Evolutionary conservation across 805 yeast species (phyloP).

Genomic region (Komagataella pseudopastoris): DNA sequence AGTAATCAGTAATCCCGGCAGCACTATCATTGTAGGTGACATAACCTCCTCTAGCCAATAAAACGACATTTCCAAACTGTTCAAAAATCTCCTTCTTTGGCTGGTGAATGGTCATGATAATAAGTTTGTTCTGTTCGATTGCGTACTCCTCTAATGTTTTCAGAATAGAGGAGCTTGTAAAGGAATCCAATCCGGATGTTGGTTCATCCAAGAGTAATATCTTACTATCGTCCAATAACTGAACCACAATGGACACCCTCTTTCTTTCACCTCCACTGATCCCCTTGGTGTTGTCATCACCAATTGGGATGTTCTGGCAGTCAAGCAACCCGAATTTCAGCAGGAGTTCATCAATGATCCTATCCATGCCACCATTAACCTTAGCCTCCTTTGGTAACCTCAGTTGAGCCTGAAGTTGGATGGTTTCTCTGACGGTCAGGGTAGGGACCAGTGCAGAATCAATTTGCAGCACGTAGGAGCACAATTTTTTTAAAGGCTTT

Average conservation of each 20-base stretch:
- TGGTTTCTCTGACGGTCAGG: slow-evolving; percentile 62
- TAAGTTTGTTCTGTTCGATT: slow-evolving; percentile 34
- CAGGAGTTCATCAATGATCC: slow-evolving; percentile 34
- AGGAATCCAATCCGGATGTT: slow-evolving; percentile 67
- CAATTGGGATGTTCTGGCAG: slow-evolving; percentile 56
- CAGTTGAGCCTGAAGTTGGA: slow-evolving; percentile 50
- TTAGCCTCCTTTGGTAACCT: slow-evolving; percentile 25
- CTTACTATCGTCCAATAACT: slow-evolving; percentile 50
- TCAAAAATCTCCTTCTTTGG: slow-evolving; percentile 54
- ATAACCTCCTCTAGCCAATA: slow-evolving; percentile 51
- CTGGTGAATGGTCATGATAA: slow-evolving; percentile 64
- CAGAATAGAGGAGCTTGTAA: slow-evolving; percentile 51
- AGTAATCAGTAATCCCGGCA: slow-evolving; percentile 25
- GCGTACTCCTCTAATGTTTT: slow-evolving; percentile 40
- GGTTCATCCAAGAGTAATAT: slow-evolving; percentile 65
- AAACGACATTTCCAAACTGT: slow-evolving; percentile 46
- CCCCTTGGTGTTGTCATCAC: slow-evolving; percentile 37
- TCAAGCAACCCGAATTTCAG: slow-evolving; percentile 44
- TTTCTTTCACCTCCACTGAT: slow-evolving; percentile 63
- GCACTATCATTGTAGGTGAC: slow-evolving; percentile 50
- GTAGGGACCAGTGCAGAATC: slow-evolving; percentile 52
- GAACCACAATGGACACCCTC: slow-evolving; percentile 62
- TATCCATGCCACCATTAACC: neutral
- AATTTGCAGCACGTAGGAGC: slow-evolving; percentile 65
- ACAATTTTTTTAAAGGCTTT: slow-evolving; percentile 19